A percentile compares a stretch with the other conserved stretches of the same genome.
phyloP scores from a whole-genome alignment of 1,139 yeast genomes.

The Suhomyces maxii region DNA sequence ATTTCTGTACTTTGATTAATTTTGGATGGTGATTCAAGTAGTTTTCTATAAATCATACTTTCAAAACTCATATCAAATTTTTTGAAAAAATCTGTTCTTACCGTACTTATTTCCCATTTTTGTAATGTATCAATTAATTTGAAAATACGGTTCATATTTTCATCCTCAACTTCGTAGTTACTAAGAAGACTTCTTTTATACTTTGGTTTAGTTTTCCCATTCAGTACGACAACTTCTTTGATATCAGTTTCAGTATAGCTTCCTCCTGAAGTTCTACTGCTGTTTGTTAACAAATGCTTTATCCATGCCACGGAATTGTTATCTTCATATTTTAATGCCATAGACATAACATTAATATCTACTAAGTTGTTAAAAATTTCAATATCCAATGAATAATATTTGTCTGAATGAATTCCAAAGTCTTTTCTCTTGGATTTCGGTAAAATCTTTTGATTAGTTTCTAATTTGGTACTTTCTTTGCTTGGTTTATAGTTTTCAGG shows the following conservation, averaged over 20 bases:
- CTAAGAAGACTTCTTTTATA: constrained; percentile 11
- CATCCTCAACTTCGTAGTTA: constrained; percentile 13
- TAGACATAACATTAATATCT: constrained; percentile 44
- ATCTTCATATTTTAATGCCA: constrained; percentile 15
- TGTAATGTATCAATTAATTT: constrained; percentile 14
- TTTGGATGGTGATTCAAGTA: constrained; percentile 13
- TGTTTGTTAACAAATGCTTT: constrained; percentile 9
- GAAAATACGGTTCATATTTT: constrained; percentile 12
- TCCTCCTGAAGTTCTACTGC: not conserved
- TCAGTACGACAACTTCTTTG: not conserved
- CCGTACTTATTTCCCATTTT: constrained; percentile 10
- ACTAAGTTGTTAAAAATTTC: constrained; percentile 57
- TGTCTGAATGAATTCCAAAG: constrained; percentile 69
- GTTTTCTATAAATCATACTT: constrained; percentile 18
- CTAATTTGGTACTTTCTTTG: constrained; percentile 2
- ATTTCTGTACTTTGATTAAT: constrained; percentile 1
- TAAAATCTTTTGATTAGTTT: constrained; percentile 19
- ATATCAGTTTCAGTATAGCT: not conserved
- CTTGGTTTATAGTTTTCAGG: constrained; percentile 41
- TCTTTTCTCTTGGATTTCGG: constrained; percentile 56
- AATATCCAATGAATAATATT: constrained; percentile 70
- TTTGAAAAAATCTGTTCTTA: constrained; percentile 9
- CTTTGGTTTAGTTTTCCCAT: not conserved
- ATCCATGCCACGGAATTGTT: constrained; percentile 17
- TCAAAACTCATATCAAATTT: constrained; percentile 23